Evolutionary conservation across 164 flowering plant genomes (phyloP).

Genomic region (Euptelea pleiosperma): DNA sequence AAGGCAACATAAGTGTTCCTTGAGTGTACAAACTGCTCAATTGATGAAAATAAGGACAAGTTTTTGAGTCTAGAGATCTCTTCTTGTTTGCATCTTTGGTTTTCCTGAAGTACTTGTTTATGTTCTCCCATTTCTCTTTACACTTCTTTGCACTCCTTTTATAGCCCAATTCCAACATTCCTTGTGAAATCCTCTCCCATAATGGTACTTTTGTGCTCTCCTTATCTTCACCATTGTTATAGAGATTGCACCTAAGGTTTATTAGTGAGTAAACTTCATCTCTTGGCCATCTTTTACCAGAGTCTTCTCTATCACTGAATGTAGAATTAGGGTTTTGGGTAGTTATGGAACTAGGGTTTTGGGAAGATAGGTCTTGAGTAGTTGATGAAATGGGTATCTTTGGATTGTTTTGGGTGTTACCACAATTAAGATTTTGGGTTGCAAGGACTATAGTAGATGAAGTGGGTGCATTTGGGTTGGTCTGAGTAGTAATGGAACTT

Average conservation of each 20-base stretch:
- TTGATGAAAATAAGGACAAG: conserved; percentile 82
- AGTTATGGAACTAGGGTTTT: conserved; percentile 23
- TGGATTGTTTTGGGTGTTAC: conserved; percentile 10
- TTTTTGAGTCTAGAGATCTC: conserved; percentile 70
- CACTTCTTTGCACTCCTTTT: conserved; percentile 84
- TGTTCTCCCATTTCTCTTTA: conserved; percentile 89
- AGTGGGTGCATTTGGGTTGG: conserved; percentile 15
- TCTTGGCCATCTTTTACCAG: conserved; percentile 76
- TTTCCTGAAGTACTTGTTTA: conserved; percentile 84
- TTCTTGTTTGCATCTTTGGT: conserved; percentile 71
- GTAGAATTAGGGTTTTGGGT: conserved; percentile 21
- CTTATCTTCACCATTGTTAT: conserved; percentile 22
- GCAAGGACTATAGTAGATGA: conserved; percentile 1
- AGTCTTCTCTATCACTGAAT: conserved; percentile 31
- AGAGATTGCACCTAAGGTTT: conserved; percentile 56
- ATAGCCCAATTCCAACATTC: conserved; percentile 66
- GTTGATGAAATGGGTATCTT: conserved; percentile 13
- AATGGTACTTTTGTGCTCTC: conserved; percentile 43
- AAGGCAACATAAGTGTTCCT: conserved; percentile 33
- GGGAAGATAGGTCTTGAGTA: neutral
- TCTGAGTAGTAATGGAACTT: too few species aligned
- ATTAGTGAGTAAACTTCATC: conserved; percentile 72
- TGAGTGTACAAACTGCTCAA: conserved; percentile 57
- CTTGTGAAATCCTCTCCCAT: conserved; percentile 81
- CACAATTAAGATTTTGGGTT: conserved; percentile 22